Percentiles rank a stretch among this genome's conserved stretches.
These are phyloP conservation scores for Ilyonectria robusta DNA, from an alignment of 2,329 filamentous ascomycete species.

Conservation along the genomic window DNA sequence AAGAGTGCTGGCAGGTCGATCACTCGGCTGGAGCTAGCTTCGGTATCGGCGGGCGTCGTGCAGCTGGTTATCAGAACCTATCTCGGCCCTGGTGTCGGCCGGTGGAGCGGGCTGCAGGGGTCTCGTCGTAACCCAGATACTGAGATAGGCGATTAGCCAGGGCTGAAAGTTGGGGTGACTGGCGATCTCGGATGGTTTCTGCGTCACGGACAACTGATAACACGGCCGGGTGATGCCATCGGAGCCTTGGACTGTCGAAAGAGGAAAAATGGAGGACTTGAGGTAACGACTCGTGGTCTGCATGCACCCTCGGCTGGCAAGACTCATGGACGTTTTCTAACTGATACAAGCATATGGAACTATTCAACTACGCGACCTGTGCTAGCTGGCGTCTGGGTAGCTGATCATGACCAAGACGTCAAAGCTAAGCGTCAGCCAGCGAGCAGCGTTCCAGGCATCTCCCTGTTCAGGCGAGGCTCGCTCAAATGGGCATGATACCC, in stretches of 20 bases:
- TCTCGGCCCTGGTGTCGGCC: neutral
- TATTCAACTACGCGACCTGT: neutral
- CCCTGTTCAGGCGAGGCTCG: neutral
- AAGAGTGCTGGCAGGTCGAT: neutral
- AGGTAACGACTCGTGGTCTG: neutral
- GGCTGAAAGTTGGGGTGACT: neutral
- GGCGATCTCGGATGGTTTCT: slow-evolving; percentile 3
- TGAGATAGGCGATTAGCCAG: slow-evolving; percentile 6
- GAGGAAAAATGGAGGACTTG: neutral
- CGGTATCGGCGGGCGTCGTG: slow-evolving; percentile 1
- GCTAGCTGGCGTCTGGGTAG: neutral
- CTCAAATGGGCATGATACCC: neutral
- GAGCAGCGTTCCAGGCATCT: neutral
- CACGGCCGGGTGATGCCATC: neutral
- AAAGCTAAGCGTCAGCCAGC: neutral
- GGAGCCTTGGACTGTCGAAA: neutral
- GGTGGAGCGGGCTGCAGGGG: neutral
- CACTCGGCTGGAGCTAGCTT: neutral
- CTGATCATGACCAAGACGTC: neutral
- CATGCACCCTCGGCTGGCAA: neutral
- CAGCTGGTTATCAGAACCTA: slow-evolving; percentile 10
- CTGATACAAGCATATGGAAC: neutral
- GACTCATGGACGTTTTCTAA: neutral
- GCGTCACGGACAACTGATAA: neutral
- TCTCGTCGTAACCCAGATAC: neutral